Evolutionary conservation across 192 early-diverging fungal species (phyloP).

Genomic region (Thamnidium elegans): DNA sequence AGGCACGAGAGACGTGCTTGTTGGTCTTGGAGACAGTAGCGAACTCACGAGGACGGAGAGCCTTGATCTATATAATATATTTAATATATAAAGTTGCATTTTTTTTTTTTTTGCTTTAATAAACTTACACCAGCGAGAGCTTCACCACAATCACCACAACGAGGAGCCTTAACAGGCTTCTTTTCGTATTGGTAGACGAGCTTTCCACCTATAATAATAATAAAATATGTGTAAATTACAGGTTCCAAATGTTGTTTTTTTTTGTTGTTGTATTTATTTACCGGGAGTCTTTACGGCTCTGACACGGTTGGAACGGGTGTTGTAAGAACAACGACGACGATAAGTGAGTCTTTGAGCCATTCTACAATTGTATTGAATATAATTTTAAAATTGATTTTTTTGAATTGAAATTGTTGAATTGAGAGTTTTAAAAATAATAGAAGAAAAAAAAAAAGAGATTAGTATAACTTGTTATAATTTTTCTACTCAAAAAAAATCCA

Average conservation of each 20-base stretch:
- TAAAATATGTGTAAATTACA: background rate
- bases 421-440: background rate
- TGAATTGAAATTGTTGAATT: constrained; percentile 2
- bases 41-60: constrained; percentile 92
- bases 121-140: constrained; percentile 81
- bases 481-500: constrained; percentile 15
- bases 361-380: constrained; percentile 18
- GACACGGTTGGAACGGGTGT: constrained; percentile 88
- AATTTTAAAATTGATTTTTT: background rate
- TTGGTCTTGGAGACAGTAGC: constrained; percentile 86
- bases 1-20: constrained; percentile 92
- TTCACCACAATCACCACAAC: constrained; percentile 96
- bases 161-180: constrained; percentile 89
- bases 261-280: constrained; percentile 7
- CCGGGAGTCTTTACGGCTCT: constrained; percentile 87
- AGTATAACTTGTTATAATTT: background rate
- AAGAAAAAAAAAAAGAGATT: background rate
- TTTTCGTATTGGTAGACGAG: constrained; percentile 87
- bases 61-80: constrained; percentile 32
- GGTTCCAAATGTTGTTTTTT: background rate
- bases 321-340: constrained; percentile 83
- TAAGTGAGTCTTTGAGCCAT: constrained; percentile 84
- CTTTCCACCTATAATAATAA: constrained; percentile 70
- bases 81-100: background rate
- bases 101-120: too few species aligned